Evolutionary conservation across 2,329 filamentous ascomycete species (phyloP).

Genomic region (Venturia asperata): DNA sequence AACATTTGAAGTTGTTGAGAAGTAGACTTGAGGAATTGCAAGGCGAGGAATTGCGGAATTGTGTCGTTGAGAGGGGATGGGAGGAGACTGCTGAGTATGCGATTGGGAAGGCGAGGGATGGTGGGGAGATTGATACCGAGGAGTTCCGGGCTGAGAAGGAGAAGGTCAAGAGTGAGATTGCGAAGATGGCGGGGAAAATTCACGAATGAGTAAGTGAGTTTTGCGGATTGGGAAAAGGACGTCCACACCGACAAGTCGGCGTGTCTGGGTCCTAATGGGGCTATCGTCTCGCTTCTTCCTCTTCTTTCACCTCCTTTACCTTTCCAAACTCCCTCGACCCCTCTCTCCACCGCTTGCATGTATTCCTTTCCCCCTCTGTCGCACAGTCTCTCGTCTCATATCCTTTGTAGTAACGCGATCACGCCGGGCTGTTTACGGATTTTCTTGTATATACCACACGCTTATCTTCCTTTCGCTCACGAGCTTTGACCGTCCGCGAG

Average conservation of each 20-base stretch:
- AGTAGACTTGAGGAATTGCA: slow-evolving; percentile 57
- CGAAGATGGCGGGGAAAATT: not conserved
- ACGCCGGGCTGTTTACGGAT: not conserved
- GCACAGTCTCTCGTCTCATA: too few relatives aligned
- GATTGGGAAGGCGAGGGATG: slow-evolving; percentile 6
- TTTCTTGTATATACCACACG: not conserved
- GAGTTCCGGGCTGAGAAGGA: slow-evolving; percentile 22
- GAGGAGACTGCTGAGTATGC: slow-evolving; percentile 17
- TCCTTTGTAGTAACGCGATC: not conserved
- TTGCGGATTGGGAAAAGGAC: too few relatives aligned
- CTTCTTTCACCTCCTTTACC: too few relatives aligned
- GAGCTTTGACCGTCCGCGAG: slow-evolving; percentile 12
- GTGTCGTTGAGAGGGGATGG: slow-evolving; percentile 31
- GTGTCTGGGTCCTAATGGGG: too few relatives aligned
- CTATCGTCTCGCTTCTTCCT: too few relatives aligned
- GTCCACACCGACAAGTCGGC: too few relatives aligned
- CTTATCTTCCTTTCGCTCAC: not conserved
- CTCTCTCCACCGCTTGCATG: too few relatives aligned
- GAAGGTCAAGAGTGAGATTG: not conserved
- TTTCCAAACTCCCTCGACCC: too few relatives aligned
- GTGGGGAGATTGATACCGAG: slow-evolving; percentile 25
- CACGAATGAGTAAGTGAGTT: not conserved
- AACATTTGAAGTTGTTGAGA: slow-evolving; percentile 49
- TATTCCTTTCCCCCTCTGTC: too few relatives aligned
- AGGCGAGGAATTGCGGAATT: slow-evolving; percentile 50